Conservation (phyloP, 176 grass and related monocot species). For the Triticum timopheevii region DNA sequence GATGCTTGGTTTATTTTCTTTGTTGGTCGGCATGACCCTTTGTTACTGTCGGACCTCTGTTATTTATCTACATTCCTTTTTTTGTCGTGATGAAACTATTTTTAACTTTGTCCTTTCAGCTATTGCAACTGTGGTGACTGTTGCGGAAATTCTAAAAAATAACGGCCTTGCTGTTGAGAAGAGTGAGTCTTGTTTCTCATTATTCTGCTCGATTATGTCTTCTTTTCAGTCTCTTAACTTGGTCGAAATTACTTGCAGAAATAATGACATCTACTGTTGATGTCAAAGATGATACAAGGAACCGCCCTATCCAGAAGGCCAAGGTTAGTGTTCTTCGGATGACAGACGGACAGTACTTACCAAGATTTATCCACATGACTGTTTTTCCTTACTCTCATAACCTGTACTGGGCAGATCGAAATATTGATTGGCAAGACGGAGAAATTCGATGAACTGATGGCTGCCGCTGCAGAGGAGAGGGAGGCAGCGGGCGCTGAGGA, state of each 20-base stretch:
- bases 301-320: constrained; percentile 80
- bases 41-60: neutral
- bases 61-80: neutral
- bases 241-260: constrained; percentile 37
- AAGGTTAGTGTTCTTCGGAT: constrained; percentile 54
- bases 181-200: constrained; percentile 49
- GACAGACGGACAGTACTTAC: neutral
- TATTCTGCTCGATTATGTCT: neutral
- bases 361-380: neutral
- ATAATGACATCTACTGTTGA: constrained; percentile 89
- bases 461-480: constrained; percentile 65
- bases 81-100: neutral
- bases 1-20: neutral
- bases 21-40: neutral
- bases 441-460: constrained; percentile 94
- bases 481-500: constrained; percentile 55
- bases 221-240: neutral
- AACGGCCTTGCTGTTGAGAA: constrained; percentile 88
- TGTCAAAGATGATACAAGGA: constrained; percentile 72
- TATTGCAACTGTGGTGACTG: constrained; percentile 85
- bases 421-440: constrained; percentile 85
- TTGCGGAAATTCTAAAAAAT: constrained; percentile 93
- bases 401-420: constrained; percentile 57
- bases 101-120: constrained; percentile 49
- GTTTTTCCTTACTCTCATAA: neutral